Evolutionary conservation across 108 stramenopile species (phyloP), one percentile per base, ranked within the genome.

Genomic region (Nitzschia palea): DNA sequence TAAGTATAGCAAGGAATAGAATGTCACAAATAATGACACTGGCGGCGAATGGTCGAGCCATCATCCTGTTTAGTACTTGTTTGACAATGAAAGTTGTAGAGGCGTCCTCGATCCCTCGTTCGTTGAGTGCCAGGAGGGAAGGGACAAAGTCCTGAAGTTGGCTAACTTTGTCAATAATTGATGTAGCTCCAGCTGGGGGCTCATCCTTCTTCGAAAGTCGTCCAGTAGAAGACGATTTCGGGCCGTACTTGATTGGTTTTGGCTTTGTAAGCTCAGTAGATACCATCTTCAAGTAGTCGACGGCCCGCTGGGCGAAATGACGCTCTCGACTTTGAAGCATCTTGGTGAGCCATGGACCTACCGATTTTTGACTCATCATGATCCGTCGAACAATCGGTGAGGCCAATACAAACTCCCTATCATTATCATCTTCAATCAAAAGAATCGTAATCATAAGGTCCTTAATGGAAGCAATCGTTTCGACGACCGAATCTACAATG

Each of bases 21-120:
- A 56, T 63, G 55, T 85, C 84, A 47, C 54, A 82, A 51, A 85
- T 54, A 34, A 85, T 61, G n/a, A 85, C 75, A 10, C 69, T 74
- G 28, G 68, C 80, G 26, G 77, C 74, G 61, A 85, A 85, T 6
- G 76, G 80, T 44, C 71, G 52, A 2, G 84, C 70, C 17, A 85
- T 85, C 73, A 82, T 79, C 31, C 43, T 67, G 45, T 78, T 79
- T 14, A 85, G 55, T 12, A 82, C 80, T 36, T 63, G 53, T 29
- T 59, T 69, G 18, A 85, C 84, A 62, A 85, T 68, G 5, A 48
- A 18, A 14, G 81, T 77, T 4, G 84, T 85, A 29, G 84, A 79
- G 9, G 76, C 78, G 43, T 85, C 76, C 56, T 82, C 84, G 2
- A 85, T 73, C 2, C 50, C 66, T 1, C 42, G 51, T 25, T 85